A percentile compares a stretch with the other conserved stretches of the same genome.
Conservation (phyloP, 2,329 filamentous ascomycete genomes). For the Phaeosphaeria sp. region DNA sequence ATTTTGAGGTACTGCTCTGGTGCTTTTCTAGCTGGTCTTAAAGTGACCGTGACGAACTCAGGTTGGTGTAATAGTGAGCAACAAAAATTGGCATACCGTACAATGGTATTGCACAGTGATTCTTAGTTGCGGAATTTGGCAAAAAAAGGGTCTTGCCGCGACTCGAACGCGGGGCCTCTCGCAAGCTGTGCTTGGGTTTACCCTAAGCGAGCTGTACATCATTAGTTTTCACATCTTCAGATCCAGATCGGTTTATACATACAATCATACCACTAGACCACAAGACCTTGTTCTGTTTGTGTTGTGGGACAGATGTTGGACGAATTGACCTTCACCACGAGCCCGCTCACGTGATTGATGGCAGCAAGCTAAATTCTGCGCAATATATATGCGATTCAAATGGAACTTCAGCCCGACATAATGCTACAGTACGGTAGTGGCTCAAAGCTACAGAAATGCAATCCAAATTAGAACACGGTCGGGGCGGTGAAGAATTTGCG, state of each 20-base stretch:
- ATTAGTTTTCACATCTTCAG: neutral
- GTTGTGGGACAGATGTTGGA: neutral
- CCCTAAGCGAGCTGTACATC: conserved; percentile 13
- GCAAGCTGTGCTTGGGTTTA: conserved; percentile 16
- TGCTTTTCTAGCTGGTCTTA: neutral
- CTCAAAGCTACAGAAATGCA: no score
- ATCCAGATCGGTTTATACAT: no score
- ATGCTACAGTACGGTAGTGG: no score
- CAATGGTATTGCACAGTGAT: no score
- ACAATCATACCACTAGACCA: conserved; percentile 22
- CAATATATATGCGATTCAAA: neutral
- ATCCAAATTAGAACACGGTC: neutral
- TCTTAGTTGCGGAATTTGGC: neutral
- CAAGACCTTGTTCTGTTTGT: neutral
- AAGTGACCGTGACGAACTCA: neutral
- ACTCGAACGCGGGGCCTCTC: conserved; percentile 28
- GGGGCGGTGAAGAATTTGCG: conserved; percentile 1
- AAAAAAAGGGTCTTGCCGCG: conserved; percentile 23
- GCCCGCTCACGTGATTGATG: conserved; percentile 18
- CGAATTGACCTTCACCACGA: conserved; percentile 13
- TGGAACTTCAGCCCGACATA: no score
- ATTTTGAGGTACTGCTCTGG: no score
- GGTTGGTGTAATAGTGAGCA: neutral
- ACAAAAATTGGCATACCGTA: no score
- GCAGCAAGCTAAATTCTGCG: neutral